A percentile compares a stretch with the other conserved stretches of the same genome.
These are phyloP conservation scores for Pythium brassicae DNA, from an alignment of 352 stramenopile species.

Conservation along the genomic window DNA sequence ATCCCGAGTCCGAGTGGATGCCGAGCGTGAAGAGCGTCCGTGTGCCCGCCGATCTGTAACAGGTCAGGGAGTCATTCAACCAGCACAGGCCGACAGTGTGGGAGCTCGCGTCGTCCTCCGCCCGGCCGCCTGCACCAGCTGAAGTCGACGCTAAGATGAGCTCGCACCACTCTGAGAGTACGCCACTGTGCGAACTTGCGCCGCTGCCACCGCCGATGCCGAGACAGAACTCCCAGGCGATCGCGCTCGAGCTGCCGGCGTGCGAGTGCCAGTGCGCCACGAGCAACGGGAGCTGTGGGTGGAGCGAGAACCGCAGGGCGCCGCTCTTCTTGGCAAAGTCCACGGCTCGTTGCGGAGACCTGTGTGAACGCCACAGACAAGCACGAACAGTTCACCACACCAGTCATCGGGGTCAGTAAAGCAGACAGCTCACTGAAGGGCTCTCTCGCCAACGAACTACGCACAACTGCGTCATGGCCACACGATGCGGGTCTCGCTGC, in stretches of 20 bases:
- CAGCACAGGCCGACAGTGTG: constrained; percentile 9
- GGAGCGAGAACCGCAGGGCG: constrained; percentile 35
- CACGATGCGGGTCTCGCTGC: constrained; percentile 22
- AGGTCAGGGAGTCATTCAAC: constrained; percentile 5
- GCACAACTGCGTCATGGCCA: constrained; percentile 30
- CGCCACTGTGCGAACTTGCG: constrained; percentile 17
- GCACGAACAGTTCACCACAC: not conserved
- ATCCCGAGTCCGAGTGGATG: constrained; percentile 1
- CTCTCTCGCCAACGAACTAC: not conserved
- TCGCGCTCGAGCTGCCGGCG: constrained; percentile 8
- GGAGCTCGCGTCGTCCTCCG: constrained; percentile 4
- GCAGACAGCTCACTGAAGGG: too few relatives aligned
- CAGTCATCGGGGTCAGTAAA: too few relatives aligned
- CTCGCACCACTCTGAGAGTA: constrained; percentile 16
- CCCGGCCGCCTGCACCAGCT: not conserved
- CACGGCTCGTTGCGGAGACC: constrained; percentile 29
- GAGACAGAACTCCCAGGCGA: constrained; percentile 14
- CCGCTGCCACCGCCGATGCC: constrained; percentile 22
- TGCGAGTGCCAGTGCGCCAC: constrained; percentile 38
- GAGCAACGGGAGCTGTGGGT: constrained; percentile 37
- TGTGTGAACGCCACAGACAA: constrained; percentile 7
- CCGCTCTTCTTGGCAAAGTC: constrained; percentile 56
- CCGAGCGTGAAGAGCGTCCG: constrained; percentile 11
- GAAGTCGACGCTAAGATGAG: constrained; percentile 3
- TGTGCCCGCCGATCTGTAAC: constrained; percentile 8